A percentile compares a stretch with the other conserved stretches of the same genome.
Conservation (phyloP, 306 rosid genomes). For the Dryas drummondii region DNA sequence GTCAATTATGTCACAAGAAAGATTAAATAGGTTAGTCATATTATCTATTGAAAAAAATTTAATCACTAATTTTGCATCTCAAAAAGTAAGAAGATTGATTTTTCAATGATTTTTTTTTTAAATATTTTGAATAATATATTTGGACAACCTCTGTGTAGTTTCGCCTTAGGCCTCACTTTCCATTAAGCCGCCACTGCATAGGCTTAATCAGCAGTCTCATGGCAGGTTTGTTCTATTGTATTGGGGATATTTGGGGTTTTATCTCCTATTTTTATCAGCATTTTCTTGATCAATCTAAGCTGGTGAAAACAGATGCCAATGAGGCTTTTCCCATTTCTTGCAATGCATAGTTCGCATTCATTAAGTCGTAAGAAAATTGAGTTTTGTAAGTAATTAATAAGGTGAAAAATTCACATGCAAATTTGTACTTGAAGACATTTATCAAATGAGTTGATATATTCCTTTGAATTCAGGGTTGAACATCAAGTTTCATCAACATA, state of each 20-base stretch:
- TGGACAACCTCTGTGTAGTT: no score
- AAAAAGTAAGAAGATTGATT: no score
- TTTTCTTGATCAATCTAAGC: not conserved
- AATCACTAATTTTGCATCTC: no score
- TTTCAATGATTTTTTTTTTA: no score
- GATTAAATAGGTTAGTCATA: no score
- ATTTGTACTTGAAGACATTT: not conserved
- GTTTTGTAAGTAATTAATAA: not conserved
- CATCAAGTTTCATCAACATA: not conserved
- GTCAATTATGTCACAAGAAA: no score
- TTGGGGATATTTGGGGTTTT: no score
- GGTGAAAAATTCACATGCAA: not conserved
- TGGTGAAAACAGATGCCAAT: not conserved
- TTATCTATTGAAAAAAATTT: no score
- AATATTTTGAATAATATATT: no score
- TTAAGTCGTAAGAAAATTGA: not conserved
- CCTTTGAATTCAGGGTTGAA: not conserved
- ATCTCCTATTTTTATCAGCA: not conserved
- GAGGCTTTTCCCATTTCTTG: not conserved
- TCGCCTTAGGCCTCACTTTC: no score
- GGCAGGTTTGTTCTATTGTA: no score
- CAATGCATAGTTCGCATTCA: not conserved
- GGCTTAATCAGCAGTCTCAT: not conserved
- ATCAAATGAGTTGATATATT: not conserved
- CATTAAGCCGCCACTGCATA: no score